These are phyloP conservation scores for Boletus sp. DNA, from an alignment of 768 basidiomycete species.

Conservation along the genomic window DNA sequence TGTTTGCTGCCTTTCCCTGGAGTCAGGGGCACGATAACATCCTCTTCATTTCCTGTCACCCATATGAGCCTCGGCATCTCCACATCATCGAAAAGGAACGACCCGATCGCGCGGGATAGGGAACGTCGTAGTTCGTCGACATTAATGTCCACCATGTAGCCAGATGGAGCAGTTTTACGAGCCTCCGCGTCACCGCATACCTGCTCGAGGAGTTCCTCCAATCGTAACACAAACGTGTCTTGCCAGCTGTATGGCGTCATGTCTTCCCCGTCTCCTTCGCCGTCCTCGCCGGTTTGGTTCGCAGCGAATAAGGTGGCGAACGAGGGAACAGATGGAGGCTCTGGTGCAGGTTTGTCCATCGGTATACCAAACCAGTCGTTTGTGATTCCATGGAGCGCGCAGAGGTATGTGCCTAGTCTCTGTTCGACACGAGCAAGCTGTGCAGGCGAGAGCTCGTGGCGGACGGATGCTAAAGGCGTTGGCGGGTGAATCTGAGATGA, in stretches of 20 bases:
- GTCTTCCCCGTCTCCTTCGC: constrained; percentile 21
- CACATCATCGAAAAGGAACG: constrained; percentile 75
- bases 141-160: constrained; percentile 16
- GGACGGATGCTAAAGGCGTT: constrained; percentile 37
- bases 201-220: constrained; percentile 56
- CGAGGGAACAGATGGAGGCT: constrained; percentile 32
- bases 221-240: constrained; percentile 60
- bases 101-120: constrained; percentile 70
- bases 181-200: constrained; percentile 32
- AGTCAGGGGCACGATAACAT: constrained; percentile 50
- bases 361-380: constrained; percentile 76
- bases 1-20: background rate
- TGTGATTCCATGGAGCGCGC: constrained; percentile 65
- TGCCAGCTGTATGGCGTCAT: constrained; percentile 62
- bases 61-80: constrained; percentile 67
- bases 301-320: constrained; percentile 9
- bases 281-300: constrained; percentile 3
- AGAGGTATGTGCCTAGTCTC: constrained; percentile 58
- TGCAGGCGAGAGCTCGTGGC: constrained; percentile 33
- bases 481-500: constrained; percentile 32
- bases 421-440: constrained; percentile 52
- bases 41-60: constrained; percentile 58
- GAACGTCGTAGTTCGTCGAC: constrained; percentile 45
- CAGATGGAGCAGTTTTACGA: constrained; percentile 8
- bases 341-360: constrained; percentile 15